phyloP scores from a whole-genome alignment of 192 early-diverging fungal genomes.

The Coemansia sp. region DNA sequence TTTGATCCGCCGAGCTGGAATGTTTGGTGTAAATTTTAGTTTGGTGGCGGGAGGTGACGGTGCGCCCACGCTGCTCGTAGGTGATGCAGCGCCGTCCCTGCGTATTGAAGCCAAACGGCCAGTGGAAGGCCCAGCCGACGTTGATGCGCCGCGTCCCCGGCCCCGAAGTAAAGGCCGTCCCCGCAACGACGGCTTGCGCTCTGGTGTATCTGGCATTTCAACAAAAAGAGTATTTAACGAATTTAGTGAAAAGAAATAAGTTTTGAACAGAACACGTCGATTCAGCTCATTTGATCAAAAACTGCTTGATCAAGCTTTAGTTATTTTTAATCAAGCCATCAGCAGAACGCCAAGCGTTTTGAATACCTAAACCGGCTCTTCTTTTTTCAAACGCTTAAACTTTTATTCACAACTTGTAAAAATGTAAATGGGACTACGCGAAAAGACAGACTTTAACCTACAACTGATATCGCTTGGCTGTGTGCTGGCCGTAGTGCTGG shows the following conservation, averaged over 20 bases:
- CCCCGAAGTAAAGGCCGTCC: not conserved
- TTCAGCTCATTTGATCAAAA: too few species aligned
- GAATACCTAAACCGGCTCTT: too few species aligned
- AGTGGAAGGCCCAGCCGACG: not conserved
- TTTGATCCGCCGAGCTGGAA: conserved; percentile 32
- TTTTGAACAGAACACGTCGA: too few species aligned
- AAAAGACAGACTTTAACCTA: conserved; percentile 39
- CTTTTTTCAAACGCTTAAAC: not conserved
- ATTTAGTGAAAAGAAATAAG: not conserved
- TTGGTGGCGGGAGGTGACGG: not conserved
- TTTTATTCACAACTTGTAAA: not conserved
- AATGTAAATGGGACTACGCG: conserved; percentile 38
- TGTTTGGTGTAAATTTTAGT: conserved; percentile 30
- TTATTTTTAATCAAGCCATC: too few species aligned
- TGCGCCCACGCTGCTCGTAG: not conserved
- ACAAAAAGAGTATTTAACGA: not conserved
- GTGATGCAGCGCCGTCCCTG: not conserved
- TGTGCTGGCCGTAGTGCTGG: conserved; percentile 16
- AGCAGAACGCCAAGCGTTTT: too few species aligned
- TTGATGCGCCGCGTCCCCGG: not conserved
- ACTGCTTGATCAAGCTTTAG: too few species aligned
- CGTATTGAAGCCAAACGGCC: not conserved
- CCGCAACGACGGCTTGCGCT: not conserved
- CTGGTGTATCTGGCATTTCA: not conserved
- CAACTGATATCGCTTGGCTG: conserved; percentile 25